Evolutionary conservation across 2,329 filamentous ascomycete species (phyloP), one percentile per base, ranked within the genome.

Genomic region (Thyridium curvatum): DNA sequence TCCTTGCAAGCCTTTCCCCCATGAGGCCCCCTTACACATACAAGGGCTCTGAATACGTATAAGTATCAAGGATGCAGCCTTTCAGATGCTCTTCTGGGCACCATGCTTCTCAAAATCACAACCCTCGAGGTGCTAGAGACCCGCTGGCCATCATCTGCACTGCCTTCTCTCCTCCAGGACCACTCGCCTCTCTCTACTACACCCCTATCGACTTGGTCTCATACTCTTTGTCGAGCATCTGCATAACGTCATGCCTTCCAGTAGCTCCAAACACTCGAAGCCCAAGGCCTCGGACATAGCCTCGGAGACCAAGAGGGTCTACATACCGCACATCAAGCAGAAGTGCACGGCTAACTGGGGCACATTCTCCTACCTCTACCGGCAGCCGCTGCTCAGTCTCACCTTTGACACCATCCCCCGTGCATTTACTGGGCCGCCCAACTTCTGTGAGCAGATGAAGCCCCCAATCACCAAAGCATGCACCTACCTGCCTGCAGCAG

Each of bases 241-340:
- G 34, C 49, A 56, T 10, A 26, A 6, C 21, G 10, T 26, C 33
- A 81, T 81, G 77, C 72, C 75, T 42, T 51, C 52, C 17, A 43
- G 51, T 16, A 54, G 46, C 43, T 51, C 49, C 18, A 52, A 49
- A 39, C 68, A 70, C 35, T 66, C 72, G 39, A 79, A 72, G 59
- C 72, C 72, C 34, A 82, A 79, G 59, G 74, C 79, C 12, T 77
- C 81, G 31, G 82, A 87, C 47, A 77, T 88, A 39, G 84, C 84
- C 39, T 74, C 78, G 18, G 82, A 86, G 55, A 83, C 82, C n/a
- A 86, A 86, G 60, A 74, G 71, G 50, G 72, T 72, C 42, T 84
- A 81, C 54, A 81, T 86, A 46, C 82, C 83, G 13, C 65, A 74
- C 45, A 77, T 86, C 50, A 73, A 69, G 52, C 65, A 69, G 29